Evolutionary conservation across 305 asterid genomes (phyloP), one percentile per base, ranked within the genome.

Genomic region (Fraxinus velutina): DNA sequence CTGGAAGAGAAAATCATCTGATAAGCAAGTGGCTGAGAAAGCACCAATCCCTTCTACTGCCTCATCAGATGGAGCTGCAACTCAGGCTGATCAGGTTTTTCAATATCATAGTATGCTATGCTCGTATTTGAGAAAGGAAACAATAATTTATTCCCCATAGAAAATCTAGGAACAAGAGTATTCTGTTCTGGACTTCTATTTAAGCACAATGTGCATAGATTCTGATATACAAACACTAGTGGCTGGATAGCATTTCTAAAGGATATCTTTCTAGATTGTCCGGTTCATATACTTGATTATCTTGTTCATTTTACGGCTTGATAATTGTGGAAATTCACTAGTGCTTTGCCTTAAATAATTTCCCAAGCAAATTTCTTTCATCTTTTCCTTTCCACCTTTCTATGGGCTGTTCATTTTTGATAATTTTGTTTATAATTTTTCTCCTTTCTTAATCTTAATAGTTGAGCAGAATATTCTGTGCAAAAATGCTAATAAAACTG

Each of bases 1-100:
- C 0, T 95, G 99, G 99, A 95, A 95, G 96, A 95, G 91, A 84
- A 95, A 95, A 79, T 91, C 96, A 60, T 93, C 97, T 66, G 99
- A 95, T 79, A 95, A 93, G 84, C 90, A 90, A 66, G 87, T 87
- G 52, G 86, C 83, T 66, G 97, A 87, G 81, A 91, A 90, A 86
- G 82, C 80, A 76, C 83, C 85, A 30, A 89, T 89, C 10, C 81
- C 93, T 84, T 76, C 91, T 29, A 22, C 86, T 37, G 81, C 87
- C 76, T 84, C 88, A 77, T 73, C 94, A 73, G 92, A 89, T 76
- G 73, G 76, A 64, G 86, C 76, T 62, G 90, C 88, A 78, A 81
- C 91, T 81, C 86, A 81, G 80, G 85, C 55, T 39, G 92, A 91
- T 81, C 90, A 90, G 97, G 99, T 95, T 75, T 95, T 76, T 62